Base-by-base conservation (phyloP, 192 early-diverging fungal species). In the Umbelopsis ramanniana region DNA sequence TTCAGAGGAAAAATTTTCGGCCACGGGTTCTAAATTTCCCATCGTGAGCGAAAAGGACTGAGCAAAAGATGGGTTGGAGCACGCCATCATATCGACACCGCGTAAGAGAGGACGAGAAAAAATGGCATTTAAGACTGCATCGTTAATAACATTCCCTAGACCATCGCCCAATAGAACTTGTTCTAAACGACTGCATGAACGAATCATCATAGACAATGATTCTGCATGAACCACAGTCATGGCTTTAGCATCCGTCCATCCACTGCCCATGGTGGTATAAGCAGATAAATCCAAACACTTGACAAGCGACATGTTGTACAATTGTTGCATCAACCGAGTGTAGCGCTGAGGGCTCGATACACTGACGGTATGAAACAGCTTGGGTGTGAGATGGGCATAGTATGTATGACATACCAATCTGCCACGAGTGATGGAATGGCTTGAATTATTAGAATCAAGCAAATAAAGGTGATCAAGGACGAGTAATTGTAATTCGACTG, bases 111-210 rank as follows among this genome's bases (percentile, higher is more conserved):
- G 57, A 29, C 57, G 57, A 29, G 57, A 63, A 63, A 63, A 37
- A 9, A 63, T 63, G 6, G 33, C 24, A 63, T 8, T 19, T 6
- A 63, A 6, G 0, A 63, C 57, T 4, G 10, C 17, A 17, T n/a
- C 33, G 19, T 63, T 22, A 60, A 71, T 54, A 2, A 38, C 37
- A 69, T 74, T 68, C 22, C 55, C 69, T 43, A 74, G 35, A 26
- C 52, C 73, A 46, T 74, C 68, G 10, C 67, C 68, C 26, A 74
- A 43, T 21, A 48, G 60, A 14, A 74, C 47, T 26, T 57, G 52
- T 43, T 63, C 54, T 37, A 74, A 26, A 6, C 69, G 52, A n/a
- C 35, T 37, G 69, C 73, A 74, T 5, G 40, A 53, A 40, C 45
- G 53, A 22, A 74, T 69, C 11, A 74, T 10, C 8, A 63, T 3